Base-by-base conservation (phyloP, 495 filamentous ascomycete genomes). In the Pseudoneurospora amorphoporcata region DNA sequence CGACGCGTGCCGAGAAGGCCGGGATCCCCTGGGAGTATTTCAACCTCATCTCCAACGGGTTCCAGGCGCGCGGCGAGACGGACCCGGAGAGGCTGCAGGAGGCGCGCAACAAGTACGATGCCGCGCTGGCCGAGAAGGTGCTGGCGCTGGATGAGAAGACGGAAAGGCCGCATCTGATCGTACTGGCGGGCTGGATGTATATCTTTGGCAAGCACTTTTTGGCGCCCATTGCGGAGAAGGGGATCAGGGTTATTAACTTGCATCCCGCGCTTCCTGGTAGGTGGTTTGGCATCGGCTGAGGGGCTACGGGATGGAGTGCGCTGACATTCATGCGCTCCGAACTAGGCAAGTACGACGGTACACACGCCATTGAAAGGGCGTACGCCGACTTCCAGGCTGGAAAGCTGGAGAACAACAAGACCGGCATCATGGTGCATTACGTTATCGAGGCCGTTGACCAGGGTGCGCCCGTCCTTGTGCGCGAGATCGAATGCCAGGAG, bases 361-460 rank as follows among this genome's bases (percentile, higher is more conserved):
- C 90, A 61, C 84, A 88, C 73, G 93, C 92, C 3, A 96, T 98
- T 74, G 86, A 90, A 72, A 86, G 93, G 19, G 94, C 94, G 29
- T 91, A 90, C 80, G 85, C 88, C 41, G 92, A 92, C 69, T 96
- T 89, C 80, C 76, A 90, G 77, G 87, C 87, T 32, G 92, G 91
- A 8, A 88, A 87, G 79, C 87, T 95, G 43, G 87, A 91, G 76
- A 79, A 85, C 73, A 82, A 81, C 68, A 89, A 86, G 79, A 97
- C 94, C 2, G 94, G 94, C 1, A 90, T 95, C n/a, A 97, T 98
- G 94, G 89, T 96, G 3, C 94, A 97, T 81, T 90, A 93, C 78
- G 93, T 97, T 65, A 92, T 97, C 75, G 87, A 85, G 45, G 90
- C 94, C 76, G 93, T 97, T 47, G 94, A 97, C 81, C 87, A 90